Conservation (phyloP, 2,329 filamentous ascomycete genomes). For the Colletotrichum chlorophyti region DNA sequence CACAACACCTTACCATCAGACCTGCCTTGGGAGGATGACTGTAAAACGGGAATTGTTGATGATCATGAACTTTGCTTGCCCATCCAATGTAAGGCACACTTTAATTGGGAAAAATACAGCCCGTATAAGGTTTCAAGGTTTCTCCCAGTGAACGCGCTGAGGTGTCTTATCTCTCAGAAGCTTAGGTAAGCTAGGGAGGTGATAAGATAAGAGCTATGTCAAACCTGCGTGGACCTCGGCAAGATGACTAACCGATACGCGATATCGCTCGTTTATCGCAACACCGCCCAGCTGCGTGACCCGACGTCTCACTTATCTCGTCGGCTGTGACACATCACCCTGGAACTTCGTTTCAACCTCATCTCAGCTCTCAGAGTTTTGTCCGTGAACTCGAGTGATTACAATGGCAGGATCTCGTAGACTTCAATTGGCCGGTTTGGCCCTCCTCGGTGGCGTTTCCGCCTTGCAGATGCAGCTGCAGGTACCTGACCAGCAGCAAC, state of each 20-base stretch:
- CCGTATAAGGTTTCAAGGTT: too few species aligned
- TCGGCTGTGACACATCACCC: conserved; percentile 20
- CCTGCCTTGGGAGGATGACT: too few species aligned
- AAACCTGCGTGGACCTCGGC: neutral
- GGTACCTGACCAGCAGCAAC: conserved; percentile 18
- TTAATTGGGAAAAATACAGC: too few species aligned
- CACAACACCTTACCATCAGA: neutral
- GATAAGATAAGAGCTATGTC: conserved; percentile 24
- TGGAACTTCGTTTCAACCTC: conserved; percentile 16
- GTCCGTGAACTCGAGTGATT: neutral
- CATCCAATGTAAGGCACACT: too few species aligned
- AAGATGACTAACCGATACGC: conserved; percentile 24
- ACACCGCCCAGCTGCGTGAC: conserved; percentile 9
- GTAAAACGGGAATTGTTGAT: too few species aligned
- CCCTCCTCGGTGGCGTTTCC: conserved; percentile 16
- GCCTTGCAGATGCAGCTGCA: conserved; percentile 23
- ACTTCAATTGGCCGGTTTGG: conserved; percentile 17
- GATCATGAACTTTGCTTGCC: too few species aligned
- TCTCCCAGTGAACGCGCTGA: too few species aligned
- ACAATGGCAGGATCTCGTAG: conserved; percentile 19
- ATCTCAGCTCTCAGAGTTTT: conserved; percentile 8
- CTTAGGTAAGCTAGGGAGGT: neutral
- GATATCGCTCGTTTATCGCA: conserved; percentile 27
- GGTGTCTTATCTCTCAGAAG: neutral
- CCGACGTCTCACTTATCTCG: neutral